Percentiles rank a stretch among this genome's conserved stretches.
Conservation (phyloP, 306 rosid genomes). For the Glycyrrhiza uralensis region DNA sequence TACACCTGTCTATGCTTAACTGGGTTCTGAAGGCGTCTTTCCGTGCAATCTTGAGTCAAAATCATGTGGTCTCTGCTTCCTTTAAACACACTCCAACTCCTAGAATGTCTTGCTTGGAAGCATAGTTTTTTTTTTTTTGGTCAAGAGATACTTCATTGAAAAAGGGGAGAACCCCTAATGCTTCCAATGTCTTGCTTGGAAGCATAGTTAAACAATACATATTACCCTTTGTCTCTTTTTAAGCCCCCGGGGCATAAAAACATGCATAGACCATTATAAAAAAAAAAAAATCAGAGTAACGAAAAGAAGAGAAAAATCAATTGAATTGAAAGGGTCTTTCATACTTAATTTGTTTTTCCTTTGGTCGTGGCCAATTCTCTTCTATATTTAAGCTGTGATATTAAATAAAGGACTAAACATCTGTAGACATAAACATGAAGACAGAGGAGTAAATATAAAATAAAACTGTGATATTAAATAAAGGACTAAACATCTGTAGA, state of each 20-base stretch:
- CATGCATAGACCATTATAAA: slow-evolving; percentile 12
- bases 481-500: slow-evolving; percentile 2
- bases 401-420: not conserved
- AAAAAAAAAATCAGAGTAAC: not conserved
- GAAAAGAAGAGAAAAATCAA: not conserved
- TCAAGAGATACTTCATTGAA: no score
- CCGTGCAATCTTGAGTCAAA: slow-evolving; percentile 24
- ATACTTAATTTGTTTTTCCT: not conserved
- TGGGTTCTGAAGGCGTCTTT: not conserved
- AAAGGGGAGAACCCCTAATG: no score
- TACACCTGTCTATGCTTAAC: not conserved
- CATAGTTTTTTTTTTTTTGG: no score
- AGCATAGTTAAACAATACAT: slow-evolving; percentile 36
- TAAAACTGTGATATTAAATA: slow-evolving; percentile 9
- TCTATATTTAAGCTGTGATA: slow-evolving; percentile 2
- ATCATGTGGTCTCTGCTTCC: slow-evolving; percentile 29
- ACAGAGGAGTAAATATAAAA: no score
- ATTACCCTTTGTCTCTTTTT: slow-evolving; percentile 15
- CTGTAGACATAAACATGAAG: no score
- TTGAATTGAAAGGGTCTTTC: not conserved
- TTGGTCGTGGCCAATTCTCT: slow-evolving; percentile 23
- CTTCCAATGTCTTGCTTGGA: slow-evolving; percentile 56
- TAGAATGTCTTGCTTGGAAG: slow-evolving; percentile 52
- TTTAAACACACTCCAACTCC: slow-evolving; percentile 36
- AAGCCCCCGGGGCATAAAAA: not conserved